A percentile compares a stretch with the other conserved stretches of the same genome.
These are phyloP conservation scores for Ophiosphaerella herpotricha DNA, from an alignment of 2,329 filamentous ascomycete species.

Conservation along the genomic window DNA sequence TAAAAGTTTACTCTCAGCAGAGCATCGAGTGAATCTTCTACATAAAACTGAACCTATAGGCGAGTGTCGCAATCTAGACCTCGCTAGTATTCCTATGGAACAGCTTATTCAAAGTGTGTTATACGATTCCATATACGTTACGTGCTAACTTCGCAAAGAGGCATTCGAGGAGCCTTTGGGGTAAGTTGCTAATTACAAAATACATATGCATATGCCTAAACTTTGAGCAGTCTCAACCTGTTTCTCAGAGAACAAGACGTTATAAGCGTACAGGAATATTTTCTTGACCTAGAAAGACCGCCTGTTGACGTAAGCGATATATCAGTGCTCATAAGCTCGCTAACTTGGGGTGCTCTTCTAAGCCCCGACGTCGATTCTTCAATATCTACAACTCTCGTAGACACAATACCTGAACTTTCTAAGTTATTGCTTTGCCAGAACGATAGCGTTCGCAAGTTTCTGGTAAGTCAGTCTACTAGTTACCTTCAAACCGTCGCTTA, in stretches of 20 bases:
- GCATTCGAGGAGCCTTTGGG: background rate
- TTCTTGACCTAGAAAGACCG: background rate
- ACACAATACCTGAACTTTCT: background rate
- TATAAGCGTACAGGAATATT: background rate
- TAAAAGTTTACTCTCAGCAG: no score
- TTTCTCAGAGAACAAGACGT: background rate
- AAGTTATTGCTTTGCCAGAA: background rate
- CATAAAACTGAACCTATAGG: background rate
- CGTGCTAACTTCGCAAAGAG: background rate
- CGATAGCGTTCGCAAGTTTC: background rate
- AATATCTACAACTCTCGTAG: background rate
- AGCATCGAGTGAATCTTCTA: background rate
- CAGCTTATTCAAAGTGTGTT: background rate
- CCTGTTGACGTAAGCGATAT: background rate
- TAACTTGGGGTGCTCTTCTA: slow-evolving; percentile 2
- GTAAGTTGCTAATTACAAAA: background rate
- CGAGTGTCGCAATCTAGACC: background rate
- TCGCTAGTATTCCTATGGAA: background rate
- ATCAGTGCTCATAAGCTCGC: background rate
- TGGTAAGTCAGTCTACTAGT: background rate
- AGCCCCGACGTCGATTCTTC: background rate
- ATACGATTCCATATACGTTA: background rate
- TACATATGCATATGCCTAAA: background rate
- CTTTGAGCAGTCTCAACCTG: background rate
- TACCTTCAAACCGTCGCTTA: background rate